phyloP scores from a whole-genome alignment of 2,329 filamentous ascomycete species.

The Exophiala aquamarina region DNA sequence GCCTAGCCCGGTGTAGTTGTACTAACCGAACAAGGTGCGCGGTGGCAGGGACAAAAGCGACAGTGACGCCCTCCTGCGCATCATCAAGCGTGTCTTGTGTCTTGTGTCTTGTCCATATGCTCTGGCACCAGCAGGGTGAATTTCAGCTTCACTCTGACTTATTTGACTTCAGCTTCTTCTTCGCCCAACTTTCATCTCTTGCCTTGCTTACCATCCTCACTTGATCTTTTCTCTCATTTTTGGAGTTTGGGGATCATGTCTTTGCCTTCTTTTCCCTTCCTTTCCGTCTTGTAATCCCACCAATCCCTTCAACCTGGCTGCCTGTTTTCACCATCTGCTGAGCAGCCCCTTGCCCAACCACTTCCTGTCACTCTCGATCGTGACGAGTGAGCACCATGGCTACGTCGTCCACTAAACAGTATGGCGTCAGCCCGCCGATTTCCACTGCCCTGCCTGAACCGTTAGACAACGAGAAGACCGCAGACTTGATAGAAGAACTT shows the following conservation, averaged over 20 bases:
- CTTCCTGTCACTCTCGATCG: neutral
- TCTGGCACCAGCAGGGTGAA: too few relatives aligned
- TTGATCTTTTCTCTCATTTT: constrained; percentile 18
- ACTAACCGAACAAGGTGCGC: too few relatives aligned
- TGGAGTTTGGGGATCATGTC: constrained; percentile 25
- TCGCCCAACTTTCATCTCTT: too few relatives aligned
- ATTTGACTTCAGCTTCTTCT: too few relatives aligned
- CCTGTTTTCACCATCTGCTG: neutral
- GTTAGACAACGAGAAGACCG: constrained; percentile 73
- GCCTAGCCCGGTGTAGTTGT: too few relatives aligned
- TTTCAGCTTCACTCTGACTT: too few relatives aligned
- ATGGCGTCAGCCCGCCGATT: constrained; percentile 82
- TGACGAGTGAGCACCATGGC: too few relatives aligned
- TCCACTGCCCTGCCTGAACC: constrained; percentile 74
- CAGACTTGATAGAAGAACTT: constrained; percentile 78
- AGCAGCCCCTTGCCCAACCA: neutral
- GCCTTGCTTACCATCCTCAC: neutral
- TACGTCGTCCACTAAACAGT: constrained; percentile 40
- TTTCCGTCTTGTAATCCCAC: constrained; percentile 10
- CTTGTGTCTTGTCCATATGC: too few relatives aligned
- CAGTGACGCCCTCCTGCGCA: too few relatives aligned
- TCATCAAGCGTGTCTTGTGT: too few relatives aligned
- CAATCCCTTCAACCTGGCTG: neutral
- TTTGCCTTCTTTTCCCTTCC: constrained; percentile 15
- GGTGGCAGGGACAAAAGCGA: too few relatives aligned